Evolutionary conservation across 1,139 yeast species (phyloP).

Genomic region (Diutina siamensis): DNA sequence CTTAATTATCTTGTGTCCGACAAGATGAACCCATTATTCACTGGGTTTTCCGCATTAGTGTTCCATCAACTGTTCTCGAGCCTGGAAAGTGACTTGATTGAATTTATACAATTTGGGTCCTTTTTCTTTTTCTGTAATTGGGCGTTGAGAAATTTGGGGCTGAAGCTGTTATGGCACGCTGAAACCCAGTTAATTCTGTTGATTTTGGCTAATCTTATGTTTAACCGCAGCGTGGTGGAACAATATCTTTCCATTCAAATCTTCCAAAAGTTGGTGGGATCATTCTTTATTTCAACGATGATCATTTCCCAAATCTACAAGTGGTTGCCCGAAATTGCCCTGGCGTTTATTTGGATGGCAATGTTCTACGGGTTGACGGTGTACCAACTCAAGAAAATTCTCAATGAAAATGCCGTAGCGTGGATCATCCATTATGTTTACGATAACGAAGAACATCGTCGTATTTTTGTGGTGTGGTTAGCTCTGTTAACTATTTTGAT

Average conservation of each 20-base stretch:
- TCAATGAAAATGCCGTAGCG: conserved; percentile 7
- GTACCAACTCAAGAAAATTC: not conserved
- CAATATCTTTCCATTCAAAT: not conserved
- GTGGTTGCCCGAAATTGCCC: not conserved
- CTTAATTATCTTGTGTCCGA: not conserved
- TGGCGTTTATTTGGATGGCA: not conserved
- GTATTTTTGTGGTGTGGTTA: conserved; percentile 9
- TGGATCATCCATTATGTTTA: conserved; percentile 10
- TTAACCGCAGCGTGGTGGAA: not conserved
- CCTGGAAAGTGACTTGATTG: not conserved
- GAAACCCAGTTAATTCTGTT: not conserved
- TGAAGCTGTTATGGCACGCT: not conserved
- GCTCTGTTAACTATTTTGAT: conserved; percentile 8
- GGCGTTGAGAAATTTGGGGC: not conserved
- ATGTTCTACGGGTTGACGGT: not conserved
- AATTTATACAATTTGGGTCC: not conserved
- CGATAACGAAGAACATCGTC: conserved; percentile 7
- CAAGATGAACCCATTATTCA: not conserved
- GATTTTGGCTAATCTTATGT: not conserved
- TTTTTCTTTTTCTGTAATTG: not conserved
- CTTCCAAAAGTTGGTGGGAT: not conserved
- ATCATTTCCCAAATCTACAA: not conserved
- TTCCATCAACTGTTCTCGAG: not conserved
- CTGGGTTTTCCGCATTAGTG: not conserved
- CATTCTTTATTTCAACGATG: not conserved